Evolutionary conservation across 2,329 filamentous ascomycete species (phyloP), one percentile per base, ranked within the genome.

Genomic region (Neofusicoccum laricinum): DNA sequence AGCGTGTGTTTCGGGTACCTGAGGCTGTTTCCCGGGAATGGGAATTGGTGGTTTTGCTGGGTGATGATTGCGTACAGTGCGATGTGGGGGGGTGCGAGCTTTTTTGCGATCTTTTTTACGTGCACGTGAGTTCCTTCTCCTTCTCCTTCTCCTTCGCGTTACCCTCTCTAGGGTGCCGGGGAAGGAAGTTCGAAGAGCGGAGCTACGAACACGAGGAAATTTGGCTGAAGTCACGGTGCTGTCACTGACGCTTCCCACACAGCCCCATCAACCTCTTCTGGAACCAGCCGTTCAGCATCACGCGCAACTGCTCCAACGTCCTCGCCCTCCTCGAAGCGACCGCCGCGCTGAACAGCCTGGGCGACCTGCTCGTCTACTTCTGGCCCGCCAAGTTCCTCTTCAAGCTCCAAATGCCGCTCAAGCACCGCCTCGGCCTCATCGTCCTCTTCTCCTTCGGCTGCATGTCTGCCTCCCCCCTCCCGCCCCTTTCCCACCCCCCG

Each of bases 1-100:
- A 71, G 70, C 1, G 50, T 73, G 30, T 73, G 70, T 41, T 32
- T 73, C 1, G 73, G 72, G 1, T 75, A 75, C 45, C 57, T 74
- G 3, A 67, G 69, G 6, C 65, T 74, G 0, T 75, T 74, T 38
- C 70, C 71, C 2, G 66, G 68, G 19, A 65, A 62, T 21, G 32
- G 19, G 8, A 73, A 73, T 43, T 70, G 67, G 43, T 69, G 66
- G 65, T 75, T 75, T 49, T 75, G 73, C 49, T 64, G 66, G 17
- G 21, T 64, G n/a, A 69, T 72, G 68, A 61, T 75, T 11, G 63
- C 63, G 10, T 75, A 71, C n/a, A 70, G 68, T 1, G 50, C 71
- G 1, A 45, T 66, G 14, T 66, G 72, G 61, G 69, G 67, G 6
- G 45, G 67, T 1, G 65, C 66, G 0, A 68, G 66, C 14, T 73